A percentile compares a stretch with the other conserved stretches of the same genome.
These are phyloP conservation scores for Jimgerdemannia flammicorona DNA, from an alignment of 192 early-diverging fungal species.

Conservation along the genomic window DNA sequence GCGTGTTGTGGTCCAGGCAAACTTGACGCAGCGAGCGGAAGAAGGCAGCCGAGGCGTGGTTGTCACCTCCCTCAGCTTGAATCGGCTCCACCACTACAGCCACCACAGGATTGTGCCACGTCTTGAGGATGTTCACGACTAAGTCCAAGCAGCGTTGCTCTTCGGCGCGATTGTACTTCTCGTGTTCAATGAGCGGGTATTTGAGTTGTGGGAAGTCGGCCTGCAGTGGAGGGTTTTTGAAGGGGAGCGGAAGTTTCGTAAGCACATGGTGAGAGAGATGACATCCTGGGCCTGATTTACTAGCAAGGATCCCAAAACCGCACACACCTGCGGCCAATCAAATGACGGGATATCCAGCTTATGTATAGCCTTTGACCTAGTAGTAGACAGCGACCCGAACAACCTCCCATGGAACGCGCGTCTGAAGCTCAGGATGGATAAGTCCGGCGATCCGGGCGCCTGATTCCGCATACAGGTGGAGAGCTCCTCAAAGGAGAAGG, in stretches of 20 bases:
- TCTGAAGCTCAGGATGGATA: slow-evolving; percentile 62
- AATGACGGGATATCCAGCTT: slow-evolving; percentile 76
- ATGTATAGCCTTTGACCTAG: slow-evolving; percentile 66
- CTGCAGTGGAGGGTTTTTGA: slow-evolving; percentile 10
- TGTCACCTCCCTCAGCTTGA: slow-evolving; percentile 75
- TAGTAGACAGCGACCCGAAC: slow-evolving; percentile 66
- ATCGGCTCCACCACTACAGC: slow-evolving; percentile 69
- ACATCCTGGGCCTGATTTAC: too few relatives aligned
- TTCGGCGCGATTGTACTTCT: slow-evolving; percentile 51
- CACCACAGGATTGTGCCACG: slow-evolving; percentile 47
- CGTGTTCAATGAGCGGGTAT: slow-evolving; percentile 61
- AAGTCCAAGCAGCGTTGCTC: slow-evolving; percentile 53
- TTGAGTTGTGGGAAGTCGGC: slow-evolving; percentile 62
- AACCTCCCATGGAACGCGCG: slow-evolving; percentile 65
- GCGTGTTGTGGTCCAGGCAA: slow-evolving; percentile 47
- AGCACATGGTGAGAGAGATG: too few relatives aligned
- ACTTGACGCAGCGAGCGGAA: slow-evolving; percentile 60
- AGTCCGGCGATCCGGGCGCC: slow-evolving; percentile 59
- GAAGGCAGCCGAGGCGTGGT: slow-evolving; percentile 60
- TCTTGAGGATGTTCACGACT: slow-evolving; percentile 46
- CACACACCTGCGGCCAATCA: slow-evolving; percentile 43
- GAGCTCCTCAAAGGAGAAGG: slow-evolving; percentile 39
- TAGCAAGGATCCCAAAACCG: too few relatives aligned
- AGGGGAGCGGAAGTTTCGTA: not conserved
- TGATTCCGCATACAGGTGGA: slow-evolving; percentile 59